Percentiles rank a stretch among this genome's conserved stretches.
Conservation (phyloP, 805 yeast genomes). For the Saturnispora zaruensis region DNA sequence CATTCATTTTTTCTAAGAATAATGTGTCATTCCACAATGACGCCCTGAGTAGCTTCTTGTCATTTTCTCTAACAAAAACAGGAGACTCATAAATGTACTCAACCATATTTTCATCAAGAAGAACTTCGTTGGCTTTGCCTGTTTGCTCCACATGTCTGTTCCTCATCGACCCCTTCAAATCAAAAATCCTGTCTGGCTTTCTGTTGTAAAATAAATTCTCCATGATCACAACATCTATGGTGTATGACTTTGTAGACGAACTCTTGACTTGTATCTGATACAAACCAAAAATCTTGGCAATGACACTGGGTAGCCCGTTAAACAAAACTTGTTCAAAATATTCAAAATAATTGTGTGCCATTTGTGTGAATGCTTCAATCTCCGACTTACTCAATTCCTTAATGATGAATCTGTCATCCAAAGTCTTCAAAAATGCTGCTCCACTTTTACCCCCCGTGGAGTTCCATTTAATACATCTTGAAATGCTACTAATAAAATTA, state of each 20-base stretch:
- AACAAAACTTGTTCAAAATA: conserved; percentile 92
- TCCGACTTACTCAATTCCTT: conserved; percentile 85
- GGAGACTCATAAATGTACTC: conserved; percentile 97
- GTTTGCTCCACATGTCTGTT: conserved; percentile 95
- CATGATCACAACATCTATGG: conserved; percentile 90
- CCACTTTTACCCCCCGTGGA: conserved; percentile 96
- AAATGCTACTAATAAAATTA: conserved; percentile 76
- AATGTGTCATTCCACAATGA: conserved; percentile 93
- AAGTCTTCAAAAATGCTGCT: conserved; percentile 83
- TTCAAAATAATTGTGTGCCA: conserved; percentile 95
- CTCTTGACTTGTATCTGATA: conserved; percentile 87
- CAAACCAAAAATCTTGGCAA: conserved; percentile 92
- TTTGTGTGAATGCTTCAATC: conserved; percentile 84
- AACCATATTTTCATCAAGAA: conserved; percentile 95
- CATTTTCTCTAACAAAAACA: conserved; percentile 84
- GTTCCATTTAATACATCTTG: conserved; percentile 93
- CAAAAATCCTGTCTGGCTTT: conserved; percentile 80
- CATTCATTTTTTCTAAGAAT: conserved; percentile 92
- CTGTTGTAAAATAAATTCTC: conserved; percentile 86
- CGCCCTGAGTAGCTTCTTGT: conserved; percentile 75
- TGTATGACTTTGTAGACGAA: conserved; percentile 60
- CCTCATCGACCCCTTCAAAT: conserved; percentile 95
- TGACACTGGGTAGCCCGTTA: conserved; percentile 88
- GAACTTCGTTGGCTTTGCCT: conserved; percentile 88
- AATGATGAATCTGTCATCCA: conserved; percentile 81